Evolutionary conservation across 192 early-diverging fungal species (phyloP), one percentile per base, ranked within the genome.

Genomic region (Diversispora eburnea): DNA sequence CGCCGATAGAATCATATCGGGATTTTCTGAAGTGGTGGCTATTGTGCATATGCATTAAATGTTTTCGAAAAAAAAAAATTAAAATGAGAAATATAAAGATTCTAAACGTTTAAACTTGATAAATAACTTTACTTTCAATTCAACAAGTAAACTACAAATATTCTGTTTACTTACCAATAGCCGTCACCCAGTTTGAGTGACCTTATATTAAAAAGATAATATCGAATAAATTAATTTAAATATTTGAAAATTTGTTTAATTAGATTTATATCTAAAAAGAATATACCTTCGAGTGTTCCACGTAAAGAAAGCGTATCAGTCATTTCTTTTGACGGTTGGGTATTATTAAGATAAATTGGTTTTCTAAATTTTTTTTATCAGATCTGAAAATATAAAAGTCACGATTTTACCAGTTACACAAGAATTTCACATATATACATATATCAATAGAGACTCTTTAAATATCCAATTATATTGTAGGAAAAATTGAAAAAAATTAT

Each of bases 1-100:
- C 52, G 93, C 91, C 70, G 97, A 96, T 83, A 99, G 87, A 76
- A 99, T 87, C 86, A 95, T 95, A 87, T 98, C 93, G 74, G 95
- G 95, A 81, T 89, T 84, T 90, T 98, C 97, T 68, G 91, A 87
- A 72, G 94, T 91, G 84, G 97, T 99, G 84, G 96, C 96, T 73
- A 52, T 5, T 15, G 12, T 3, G 8, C 5, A 17, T 22, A 12
- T 46, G 25, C n/a, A 4, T 46, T 47, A 64, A 46, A 13, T 46
- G 39, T 43, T 46, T 64, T 2, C 0, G 2, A 33, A 33, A 33
- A 33, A 33, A 33, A 33, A 33, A 33, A 33, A 33, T 10, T 17
- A 15, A 25, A 55, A n/a, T 43, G 5, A n/a, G 42, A 19, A 8
- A 5, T 43, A n/a, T 9, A 43, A 70, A 41, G 15, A 49, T 61